Evolutionary conservation across 306 rosid genomes (phyloP), one percentile per base, ranked within the genome.

Genomic region (Prunus dulcis): DNA sequence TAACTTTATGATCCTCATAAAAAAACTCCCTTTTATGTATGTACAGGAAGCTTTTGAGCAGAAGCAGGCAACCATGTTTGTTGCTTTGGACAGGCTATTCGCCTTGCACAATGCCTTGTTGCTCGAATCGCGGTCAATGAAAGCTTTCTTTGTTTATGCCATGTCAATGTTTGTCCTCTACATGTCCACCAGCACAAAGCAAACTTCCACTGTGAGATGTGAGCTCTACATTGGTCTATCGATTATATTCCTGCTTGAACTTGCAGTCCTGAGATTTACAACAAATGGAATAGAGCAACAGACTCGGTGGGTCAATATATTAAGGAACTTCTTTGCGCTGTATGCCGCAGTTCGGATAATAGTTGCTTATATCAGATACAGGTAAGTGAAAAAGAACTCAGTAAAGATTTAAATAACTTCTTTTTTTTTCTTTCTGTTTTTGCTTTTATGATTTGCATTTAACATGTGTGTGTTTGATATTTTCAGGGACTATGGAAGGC

Each of bases 131-230:
- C 75, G 93, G 71, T 56, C 83, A 52, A 80, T 91, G 43, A 91
- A 93, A 84, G 78, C 91, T 25, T 83, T 93, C 77, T 75, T 89
- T 70, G 12, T 89, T 38, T 89, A 89, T 73, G 82, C 79, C 57
- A 49, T 85, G 46, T 82, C 84, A 45, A 89, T 87, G 67, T 74
- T 91, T 65, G 81, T 86, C 47, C 81, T 89, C 76, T 91, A 83
- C 78, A 86, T 93, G 93, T 61, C 87, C 73, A 91, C 93, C 18
- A 87, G 97, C 72, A 91, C 97, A 50, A 88, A 87, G 82, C 89
- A 88, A 80, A 93, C 97, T 12, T 87, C 85, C 78, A 82, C 77
- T 25, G 88, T 80, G 9, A 85, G 96, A 32, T 91, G 85, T 3
- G 66, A 76, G 82, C 83, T 91, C 69, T 89, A 93, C 46, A 77